Conservation (phyloP, 2,329 filamentous ascomycete species). For the Teratosphaeria viscida region DNA sequence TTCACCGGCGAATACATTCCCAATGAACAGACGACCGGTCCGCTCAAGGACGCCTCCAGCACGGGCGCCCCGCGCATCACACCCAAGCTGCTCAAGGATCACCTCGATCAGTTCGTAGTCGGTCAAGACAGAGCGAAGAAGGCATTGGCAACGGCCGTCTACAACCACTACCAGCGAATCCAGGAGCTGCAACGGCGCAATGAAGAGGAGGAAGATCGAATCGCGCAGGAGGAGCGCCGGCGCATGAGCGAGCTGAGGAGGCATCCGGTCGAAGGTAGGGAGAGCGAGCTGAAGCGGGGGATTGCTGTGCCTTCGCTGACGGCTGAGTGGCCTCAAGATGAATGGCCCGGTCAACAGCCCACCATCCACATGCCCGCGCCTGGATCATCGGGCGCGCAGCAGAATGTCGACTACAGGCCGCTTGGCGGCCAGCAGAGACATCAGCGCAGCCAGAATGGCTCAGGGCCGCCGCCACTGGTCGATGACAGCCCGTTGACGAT, state of each 20-base stretch:
- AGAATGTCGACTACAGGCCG: neutral
- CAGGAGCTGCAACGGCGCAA: conserved; percentile 65
- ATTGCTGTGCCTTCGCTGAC: conserved; percentile 26
- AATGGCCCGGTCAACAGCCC: conserved; percentile 51
- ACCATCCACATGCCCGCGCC: conserved; percentile 31
- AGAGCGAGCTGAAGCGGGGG: conserved; percentile 21
- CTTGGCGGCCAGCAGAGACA: conserved; percentile 2
- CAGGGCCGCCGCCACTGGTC: conserved; percentile 32
- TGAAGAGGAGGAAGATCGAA: conserved; percentile 65
- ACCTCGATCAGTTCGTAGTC: conserved; percentile 91
- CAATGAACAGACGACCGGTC: conserved; percentile 50
- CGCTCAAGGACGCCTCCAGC: conserved; percentile 48
- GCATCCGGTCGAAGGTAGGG: conserved; percentile 67
- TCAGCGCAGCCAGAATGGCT: conserved; percentile 6
- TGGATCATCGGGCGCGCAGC: neutral
- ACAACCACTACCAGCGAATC: conserved; percentile 90
- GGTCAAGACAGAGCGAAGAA: conserved; percentile 93
- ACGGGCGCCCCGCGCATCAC: conserved; percentile 50
- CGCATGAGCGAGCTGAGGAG: conserved; percentile 50
- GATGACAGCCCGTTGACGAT: conserved; percentile 58
- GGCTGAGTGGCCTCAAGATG: conserved; percentile 30
- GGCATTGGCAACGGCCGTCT: conserved; percentile 82
- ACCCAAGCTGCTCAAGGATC: conserved; percentile 64
- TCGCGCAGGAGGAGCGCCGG: conserved; percentile 59
- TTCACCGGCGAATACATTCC: conserved; percentile 55